These are phyloP conservation scores for Lactifluus pinguis DNA, from an alignment of 768 basidiomycete genomes.

Conservation along the genomic window DNA sequence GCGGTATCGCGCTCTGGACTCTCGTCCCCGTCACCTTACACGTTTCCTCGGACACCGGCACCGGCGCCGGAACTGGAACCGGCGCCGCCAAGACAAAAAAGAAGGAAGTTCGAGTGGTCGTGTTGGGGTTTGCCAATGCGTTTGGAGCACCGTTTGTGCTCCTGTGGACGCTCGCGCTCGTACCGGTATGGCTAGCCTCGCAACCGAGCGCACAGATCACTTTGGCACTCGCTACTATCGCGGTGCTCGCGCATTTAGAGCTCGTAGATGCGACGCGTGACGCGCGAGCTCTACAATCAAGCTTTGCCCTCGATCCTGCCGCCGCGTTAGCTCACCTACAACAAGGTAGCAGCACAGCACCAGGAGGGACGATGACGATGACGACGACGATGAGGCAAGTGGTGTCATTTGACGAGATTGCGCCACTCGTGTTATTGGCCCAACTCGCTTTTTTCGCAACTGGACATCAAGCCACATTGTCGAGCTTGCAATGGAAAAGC, in stretches of 20 bases:
- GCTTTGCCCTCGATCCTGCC: conserved; percentile 29
- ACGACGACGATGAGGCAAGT: background rate
- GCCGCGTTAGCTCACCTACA: conserved; percentile 30
- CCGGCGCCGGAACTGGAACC: too few relatives aligned
- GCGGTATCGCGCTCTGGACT: conserved; percentile 37
- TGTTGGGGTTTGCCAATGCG: conserved; percentile 84
- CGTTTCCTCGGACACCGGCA: too few relatives aligned
- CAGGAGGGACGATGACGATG: too few relatives aligned
- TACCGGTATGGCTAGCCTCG: conserved; percentile 51
- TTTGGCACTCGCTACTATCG: conserved; percentile 52
- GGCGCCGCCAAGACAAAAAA: background rate
- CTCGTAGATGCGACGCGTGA: conserved; percentile 77
- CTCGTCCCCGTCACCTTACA: too few relatives aligned
- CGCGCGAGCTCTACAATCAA: conserved; percentile 42
- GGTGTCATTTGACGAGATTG: conserved; percentile 51
- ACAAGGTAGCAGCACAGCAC: background rate
- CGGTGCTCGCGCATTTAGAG: conserved; percentile 68
- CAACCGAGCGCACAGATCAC: conserved; percentile 82
- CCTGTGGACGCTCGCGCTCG: conserved; percentile 64
- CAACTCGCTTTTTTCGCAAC: conserved; percentile 76
- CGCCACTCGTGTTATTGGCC: conserved; percentile 67
- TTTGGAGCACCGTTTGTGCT: conserved; percentile 84
- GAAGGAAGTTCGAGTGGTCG: conserved; percentile 34
- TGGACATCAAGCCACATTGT: conserved; percentile 84
- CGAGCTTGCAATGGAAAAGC: conserved; percentile 91